Evolutionary conservation across 2,329 filamentous ascomycete species (phyloP).

Genomic region (Neopestalotiopsis sp.): DNA sequence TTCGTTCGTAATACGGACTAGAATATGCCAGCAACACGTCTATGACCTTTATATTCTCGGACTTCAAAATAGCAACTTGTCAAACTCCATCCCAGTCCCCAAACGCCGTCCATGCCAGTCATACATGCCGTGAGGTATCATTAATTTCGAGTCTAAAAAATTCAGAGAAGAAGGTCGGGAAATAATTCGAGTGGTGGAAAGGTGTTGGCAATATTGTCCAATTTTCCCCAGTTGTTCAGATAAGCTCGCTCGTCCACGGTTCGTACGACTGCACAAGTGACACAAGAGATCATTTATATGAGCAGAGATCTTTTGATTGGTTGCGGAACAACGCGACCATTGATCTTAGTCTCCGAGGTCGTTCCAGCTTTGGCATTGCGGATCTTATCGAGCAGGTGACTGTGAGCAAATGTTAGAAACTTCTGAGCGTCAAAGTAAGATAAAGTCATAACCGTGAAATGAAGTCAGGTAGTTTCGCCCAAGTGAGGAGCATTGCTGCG

Average conservation of each 20-base stretch:
- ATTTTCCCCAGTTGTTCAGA: neutral
- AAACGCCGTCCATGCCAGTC: neutral
- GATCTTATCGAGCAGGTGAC: constrained; percentile 23
- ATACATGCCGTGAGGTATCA: constrained; percentile 13
- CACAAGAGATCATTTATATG: constrained; percentile 1
- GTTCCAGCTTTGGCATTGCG: constrained; percentile 17
- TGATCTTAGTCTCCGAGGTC: neutral
- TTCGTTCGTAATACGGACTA: neutral
- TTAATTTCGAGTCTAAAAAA: neutral
- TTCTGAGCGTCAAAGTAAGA: constrained; percentile 24
- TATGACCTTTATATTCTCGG: neutral
- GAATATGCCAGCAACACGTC: neutral
- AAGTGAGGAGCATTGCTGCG: constrained; percentile 21
- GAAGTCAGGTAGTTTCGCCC: too few species aligned
- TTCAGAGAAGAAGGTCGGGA: neutral
- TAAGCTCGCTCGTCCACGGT: neutral
- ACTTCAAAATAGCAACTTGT: neutral
- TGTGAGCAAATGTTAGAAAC: constrained; percentile 14
- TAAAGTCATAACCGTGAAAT: neutral
- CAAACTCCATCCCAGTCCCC: neutral
- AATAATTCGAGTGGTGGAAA: too few species aligned
- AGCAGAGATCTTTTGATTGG: constrained; percentile 22
- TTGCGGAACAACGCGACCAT: constrained; percentile 17
- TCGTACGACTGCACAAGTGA: neutral
- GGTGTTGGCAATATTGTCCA: neutral